Conservation (phyloP, 2,329 filamentous ascomycete genomes). For the Aspergillus sp. region DNA sequence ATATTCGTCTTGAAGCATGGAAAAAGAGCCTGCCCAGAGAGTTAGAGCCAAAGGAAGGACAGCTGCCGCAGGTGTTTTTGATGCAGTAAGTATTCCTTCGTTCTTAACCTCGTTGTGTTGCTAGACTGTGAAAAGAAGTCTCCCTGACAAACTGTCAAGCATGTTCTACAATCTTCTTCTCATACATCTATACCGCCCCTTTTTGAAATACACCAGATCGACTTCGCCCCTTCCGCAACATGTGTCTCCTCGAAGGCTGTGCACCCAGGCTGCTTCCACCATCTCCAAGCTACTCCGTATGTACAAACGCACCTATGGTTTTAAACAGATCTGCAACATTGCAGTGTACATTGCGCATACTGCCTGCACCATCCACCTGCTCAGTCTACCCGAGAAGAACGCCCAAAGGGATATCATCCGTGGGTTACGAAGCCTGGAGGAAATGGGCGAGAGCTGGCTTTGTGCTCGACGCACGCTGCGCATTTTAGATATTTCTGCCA, state of each 20-base stretch:
- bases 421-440: conserved; percentile 82
- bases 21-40: conserved; percentile 73
- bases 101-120: background rate
- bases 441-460: conserved; percentile 91
- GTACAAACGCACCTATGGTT: conserved; percentile 84
- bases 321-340: conserved; percentile 92
- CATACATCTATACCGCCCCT: conserved; percentile 91
- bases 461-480: conserved; percentile 76
- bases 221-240: conserved; percentile 77
- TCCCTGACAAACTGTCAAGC: conserved; percentile 39
- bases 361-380: conserved; percentile 85
- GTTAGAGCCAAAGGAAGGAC: conserved; percentile 80
- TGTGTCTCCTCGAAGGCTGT: conserved; percentile 82
- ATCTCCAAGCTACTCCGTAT: conserved; percentile 92
- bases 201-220: conserved; percentile 77
- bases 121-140: conserved; percentile 10
- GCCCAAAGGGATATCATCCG: conserved; percentile 83
- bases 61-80: conserved; percentile 70
- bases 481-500: conserved; percentile 73
- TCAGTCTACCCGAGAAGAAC: conserved; percentile 88
- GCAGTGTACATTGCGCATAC: conserved; percentile 93
- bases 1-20: conserved; percentile 85
- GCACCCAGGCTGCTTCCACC: conserved; percentile 76
- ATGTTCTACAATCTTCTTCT: conserved; percentile 98
- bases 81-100: conserved; percentile 65